Evolutionary conservation across 371 early-diverging fungal genomes (phyloP), one percentile per base, ranked within the genome.

Genomic region (Dinochytrium kinnereticum): DNA sequence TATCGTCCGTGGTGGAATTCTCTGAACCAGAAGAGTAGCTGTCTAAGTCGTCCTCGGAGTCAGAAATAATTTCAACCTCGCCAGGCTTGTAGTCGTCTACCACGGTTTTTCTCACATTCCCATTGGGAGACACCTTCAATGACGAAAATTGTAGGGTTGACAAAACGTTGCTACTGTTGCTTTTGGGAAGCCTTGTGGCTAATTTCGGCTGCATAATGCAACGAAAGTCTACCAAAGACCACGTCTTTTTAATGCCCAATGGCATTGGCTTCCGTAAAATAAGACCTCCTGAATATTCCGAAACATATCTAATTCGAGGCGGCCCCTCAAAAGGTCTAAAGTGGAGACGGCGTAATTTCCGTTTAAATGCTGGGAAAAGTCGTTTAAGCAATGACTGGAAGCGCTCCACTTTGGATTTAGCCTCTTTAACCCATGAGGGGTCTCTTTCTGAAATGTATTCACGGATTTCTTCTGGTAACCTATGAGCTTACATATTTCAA

Each of bases 381-480:
- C 55, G n/a, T 7, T 44, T 13, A 13, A 80, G 64, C 17, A 75
- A 17, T 3, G 2, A 17, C 5, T 53, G 50, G 51, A 82, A 80
- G 0, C 50, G 26, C n/a, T 69, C 30, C 37, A 77, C 75, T n/a
- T 69, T 72, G 10, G 68, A 51, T 51, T 72, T 73, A 0, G 75
- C 78, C 57, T 74, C 70, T 15, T 64, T 64, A 15, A 69, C 30
- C 82, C 82, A 82, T 15, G 65, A 65, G 0, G 82, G 82, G 1
- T 64, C 28, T 17, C 73, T 69, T 24, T 76, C 65, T 13, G 69
- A n/a, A 33, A 78, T 77, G 75, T 80, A 80, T 1, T 64, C 72
- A 26, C 50, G 40, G 55, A 79, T 77, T 26, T 69, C 71, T 17
- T 61, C 77, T 80, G 1, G n/a, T n/a, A 66, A 34, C 7, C 7